Conservation (phyloP, 2,329 filamentous ascomycete genomes). For the Cytospora chrysosperma region DNA sequence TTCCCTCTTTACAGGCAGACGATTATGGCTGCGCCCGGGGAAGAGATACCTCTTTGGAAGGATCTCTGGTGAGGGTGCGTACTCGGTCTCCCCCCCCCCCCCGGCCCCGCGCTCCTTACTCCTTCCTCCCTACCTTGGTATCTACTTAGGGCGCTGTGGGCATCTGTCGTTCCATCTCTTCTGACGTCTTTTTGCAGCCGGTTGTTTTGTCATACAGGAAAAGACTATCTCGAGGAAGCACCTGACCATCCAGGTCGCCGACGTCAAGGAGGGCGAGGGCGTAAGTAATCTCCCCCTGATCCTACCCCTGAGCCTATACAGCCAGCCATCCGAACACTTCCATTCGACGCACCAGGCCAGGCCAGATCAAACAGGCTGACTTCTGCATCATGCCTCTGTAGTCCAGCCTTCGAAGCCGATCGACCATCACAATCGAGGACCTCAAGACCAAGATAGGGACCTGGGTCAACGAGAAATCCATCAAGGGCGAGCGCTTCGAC, state of each 20-base stretch:
- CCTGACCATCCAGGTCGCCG: constrained; percentile 70
- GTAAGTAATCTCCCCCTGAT: too few species aligned
- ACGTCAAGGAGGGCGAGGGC: constrained; percentile 64
- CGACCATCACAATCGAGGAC: constrained; percentile 73
- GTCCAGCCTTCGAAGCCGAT: constrained; percentile 64
- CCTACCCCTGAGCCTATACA: neutral
- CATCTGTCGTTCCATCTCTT: neutral
- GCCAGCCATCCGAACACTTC: neutral
- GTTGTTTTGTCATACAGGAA: constrained; percentile 69
- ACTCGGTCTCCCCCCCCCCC: constrained; percentile 17
- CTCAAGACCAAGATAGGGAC: constrained; percentile 84
- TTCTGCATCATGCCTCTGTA: constrained; percentile 30
- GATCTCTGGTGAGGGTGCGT: constrained; percentile 47
- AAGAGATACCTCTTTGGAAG: constrained; percentile 84
- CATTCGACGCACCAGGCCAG: too few species aligned
- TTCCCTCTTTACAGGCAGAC: constrained; percentile 52
- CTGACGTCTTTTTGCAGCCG: constrained; percentile 45
- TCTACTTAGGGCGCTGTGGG: too few species aligned
- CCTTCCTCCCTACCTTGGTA: too few species aligned
- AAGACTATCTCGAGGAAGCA: constrained; percentile 89
- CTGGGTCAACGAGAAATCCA: constrained; percentile 67
- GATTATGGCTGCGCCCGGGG: constrained; percentile 82
- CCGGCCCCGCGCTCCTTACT: too few species aligned
- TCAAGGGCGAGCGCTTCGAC: constrained; percentile 60
- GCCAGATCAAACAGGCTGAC: constrained; percentile 4